Base-by-base conservation (phyloP, 192 early-diverging fungal species). In the Chytriomyces confervae region DNA sequence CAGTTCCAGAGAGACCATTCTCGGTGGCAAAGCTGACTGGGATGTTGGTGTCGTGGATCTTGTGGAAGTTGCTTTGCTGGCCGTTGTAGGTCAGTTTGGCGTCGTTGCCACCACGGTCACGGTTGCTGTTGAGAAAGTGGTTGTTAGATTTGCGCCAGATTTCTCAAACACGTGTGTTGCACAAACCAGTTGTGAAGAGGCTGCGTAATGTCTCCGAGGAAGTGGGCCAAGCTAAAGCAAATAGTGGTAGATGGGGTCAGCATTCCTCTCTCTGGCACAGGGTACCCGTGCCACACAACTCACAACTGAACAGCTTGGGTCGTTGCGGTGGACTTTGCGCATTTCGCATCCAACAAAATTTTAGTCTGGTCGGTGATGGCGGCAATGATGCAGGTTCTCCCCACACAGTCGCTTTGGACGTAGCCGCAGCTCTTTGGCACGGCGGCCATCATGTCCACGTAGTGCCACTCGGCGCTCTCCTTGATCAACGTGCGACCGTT, bases 141-240 rank as follows among this genome's bases (percentile, higher is more conserved):
- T 20, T 20, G 3, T 10, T 8, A 20, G 20, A 57, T 57, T 57
- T 18, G 0, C 1, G 53, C 53, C 53, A 57, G 11, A 57, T 11
- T 57, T 57, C 20, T 11, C 11, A 20, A 57, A 57, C 29, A 2
- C 2, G 0, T 36, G 29, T 2, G 53, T 18, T 18, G 53, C 20
- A 20, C 53, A 20, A 11, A 57, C 53, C 81, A 82, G 66, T 73
- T 76, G 77, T 86, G 85, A 10, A 86, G 82, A 16, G 85, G 85
- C 72, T 86, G 82, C 7, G 80, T 68, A 36, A 86, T 80, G 60
- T 86, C 85, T 16, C 85, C 85, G 44, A 84, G 6, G 75, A 86
- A 86, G 76, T 86, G 85, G 13, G 77, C 66, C 24, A 86, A 69
- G 75, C 53, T 57, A 18, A 57, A 18, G 53, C 20, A 57, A 18